phyloP scores from a whole-genome alignment of 768 basidiomycete genomes.

The Exidia glandulosa region DNA sequence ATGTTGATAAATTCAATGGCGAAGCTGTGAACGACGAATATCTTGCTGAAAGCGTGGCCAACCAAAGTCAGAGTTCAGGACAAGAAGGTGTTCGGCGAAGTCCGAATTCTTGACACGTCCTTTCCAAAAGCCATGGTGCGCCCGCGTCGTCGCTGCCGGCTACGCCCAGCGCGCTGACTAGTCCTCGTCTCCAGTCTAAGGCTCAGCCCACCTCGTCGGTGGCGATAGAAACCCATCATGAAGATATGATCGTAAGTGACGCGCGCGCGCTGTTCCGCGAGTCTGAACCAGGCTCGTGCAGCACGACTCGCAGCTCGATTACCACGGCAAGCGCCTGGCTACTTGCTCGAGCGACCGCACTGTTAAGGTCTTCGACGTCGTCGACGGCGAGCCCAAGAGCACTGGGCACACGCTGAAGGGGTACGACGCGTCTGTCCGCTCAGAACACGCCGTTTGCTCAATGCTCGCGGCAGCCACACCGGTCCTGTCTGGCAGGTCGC shows the following conservation, averaged over 20 bases:
- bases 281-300: slow-evolving; percentile 20
- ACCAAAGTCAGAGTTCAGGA: background rate
- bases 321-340: slow-evolving; percentile 92
- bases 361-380: slow-evolving; percentile 89
- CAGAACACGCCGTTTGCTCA: background rate
- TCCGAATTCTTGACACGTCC: background rate
- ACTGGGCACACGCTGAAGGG: slow-evolving; percentile 72
- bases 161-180: background rate
- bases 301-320: slow-evolving; percentile 98
- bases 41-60: no score
- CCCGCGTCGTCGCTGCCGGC: background rate
- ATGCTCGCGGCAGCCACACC: slow-evolving; percentile 54
- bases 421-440: slow-evolving; percentile 27
- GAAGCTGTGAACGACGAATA: no score
- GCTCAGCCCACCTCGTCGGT: slow-evolving; percentile 29
- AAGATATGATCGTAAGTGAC: slow-evolving; percentile 89
- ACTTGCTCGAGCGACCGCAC: slow-evolving; percentile 95
- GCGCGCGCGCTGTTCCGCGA: background rate
- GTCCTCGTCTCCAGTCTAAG: no score
- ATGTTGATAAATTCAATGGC: no score
- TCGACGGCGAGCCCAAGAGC: slow-evolving; percentile 72
- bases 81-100: background rate
- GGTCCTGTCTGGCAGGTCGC: slow-evolving; percentile 98
- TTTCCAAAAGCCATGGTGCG: background rate
- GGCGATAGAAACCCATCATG: slow-evolving; percentile 89